phyloP scores from a whole-genome alignment of 2,329 filamentous ascomycete species.

The Macrophomina tecta region DNA sequence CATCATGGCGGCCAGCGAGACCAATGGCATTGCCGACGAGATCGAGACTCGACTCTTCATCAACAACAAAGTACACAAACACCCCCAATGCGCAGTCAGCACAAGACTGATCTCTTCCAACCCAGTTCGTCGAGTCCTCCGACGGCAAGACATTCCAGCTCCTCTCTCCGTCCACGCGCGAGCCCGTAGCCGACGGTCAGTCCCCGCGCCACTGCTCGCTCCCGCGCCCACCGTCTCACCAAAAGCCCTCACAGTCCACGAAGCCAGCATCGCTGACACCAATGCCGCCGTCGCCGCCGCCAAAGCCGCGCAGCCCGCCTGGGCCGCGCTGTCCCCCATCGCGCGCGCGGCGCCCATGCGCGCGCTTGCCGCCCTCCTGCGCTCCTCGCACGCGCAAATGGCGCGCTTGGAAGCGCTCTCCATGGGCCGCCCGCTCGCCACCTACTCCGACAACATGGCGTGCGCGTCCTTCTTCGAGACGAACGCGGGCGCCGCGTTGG shows the following conservation, averaged over 20 bases:
- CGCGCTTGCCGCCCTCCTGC: slow-evolving; percentile 48
- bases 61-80: slow-evolving; percentile 8
- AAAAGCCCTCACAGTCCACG: slow-evolving; percentile 23
- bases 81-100: too few species aligned
- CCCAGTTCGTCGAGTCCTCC: slow-evolving; percentile 37
- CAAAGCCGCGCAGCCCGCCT: slow-evolving; percentile 37
- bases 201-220: neutral
- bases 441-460: slow-evolving; percentile 47
- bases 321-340: slow-evolving; percentile 43
- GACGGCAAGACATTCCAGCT: slow-evolving; percentile 38
- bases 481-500: slow-evolving; percentile 46
- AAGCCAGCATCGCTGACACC: slow-evolving; percentile 34
- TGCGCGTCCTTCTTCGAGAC: slow-evolving; percentile 44
- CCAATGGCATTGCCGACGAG: neutral
- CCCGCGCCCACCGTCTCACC: slow-evolving; percentile 26
- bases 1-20: slow-evolving; percentile 3
- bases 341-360: slow-evolving; percentile 50
- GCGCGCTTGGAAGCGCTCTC: slow-evolving; percentile 30
- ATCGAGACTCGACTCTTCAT: slow-evolving; percentile 27
- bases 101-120: slow-evolving; percentile 27
- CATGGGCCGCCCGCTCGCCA: slow-evolving; percentile 28
- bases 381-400: slow-evolving; percentile 27
- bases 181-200: slow-evolving; percentile 37
- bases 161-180: slow-evolving; percentile 38
- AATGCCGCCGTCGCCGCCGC: slow-evolving; percentile 37